Evolutionary conservation across 192 early-diverging fungal species (phyloP), one percentile per base, ranked within the genome.

Genomic region (Backusella tuberculispora): DNA sequence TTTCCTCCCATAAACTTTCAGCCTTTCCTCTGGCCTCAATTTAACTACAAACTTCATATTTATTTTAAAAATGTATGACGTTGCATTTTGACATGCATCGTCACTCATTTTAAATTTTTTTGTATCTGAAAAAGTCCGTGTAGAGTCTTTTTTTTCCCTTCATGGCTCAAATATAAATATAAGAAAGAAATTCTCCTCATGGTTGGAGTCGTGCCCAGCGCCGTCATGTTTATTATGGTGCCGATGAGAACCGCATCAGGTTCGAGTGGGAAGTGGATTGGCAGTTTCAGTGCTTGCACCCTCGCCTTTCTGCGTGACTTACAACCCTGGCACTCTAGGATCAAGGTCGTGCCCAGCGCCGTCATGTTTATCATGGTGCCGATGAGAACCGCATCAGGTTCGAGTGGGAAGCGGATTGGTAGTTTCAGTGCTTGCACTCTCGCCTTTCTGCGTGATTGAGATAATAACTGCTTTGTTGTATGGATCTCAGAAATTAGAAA

Each of bases 241-340:
- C 48, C 48, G 48, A 17, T 50, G 48, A 50, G 48, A 50, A 50
- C 48, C 48, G 48, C 48, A 50, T 50, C 48, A 50, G 48, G 48
- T 50, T 50, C 48, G 48, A 50, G 48, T 50, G 48, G 48, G 48
- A 50, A 50, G 48, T 50, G 48, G 48, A 50, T 50, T 5, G 48
- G 48, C 48, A 17, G 48, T n/a, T 50, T 50, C 48, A 50, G 48
- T 50, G 48, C 48, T 50, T 50, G 48, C 48, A 50, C 48, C 2
- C 48, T 50, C 48, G 48, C 48, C 48, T 50, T 50, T 50, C 48
- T 50, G 48, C 48, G 48, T 50, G 48, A 50, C n/a, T n/a, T n/a
- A n/a, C n/a, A n/a, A n/a, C n/a, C n/a, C n/a, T n/a, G n/a, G n/a
- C n/a, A n/a, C n/a, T n/a, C n/a, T n/a, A n/a, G n/a, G n/a, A n/a